phyloP scores from a whole-genome alignment of 2,329 filamentous ascomycete genomes.

The Helicocarpus griseus region DNA sequence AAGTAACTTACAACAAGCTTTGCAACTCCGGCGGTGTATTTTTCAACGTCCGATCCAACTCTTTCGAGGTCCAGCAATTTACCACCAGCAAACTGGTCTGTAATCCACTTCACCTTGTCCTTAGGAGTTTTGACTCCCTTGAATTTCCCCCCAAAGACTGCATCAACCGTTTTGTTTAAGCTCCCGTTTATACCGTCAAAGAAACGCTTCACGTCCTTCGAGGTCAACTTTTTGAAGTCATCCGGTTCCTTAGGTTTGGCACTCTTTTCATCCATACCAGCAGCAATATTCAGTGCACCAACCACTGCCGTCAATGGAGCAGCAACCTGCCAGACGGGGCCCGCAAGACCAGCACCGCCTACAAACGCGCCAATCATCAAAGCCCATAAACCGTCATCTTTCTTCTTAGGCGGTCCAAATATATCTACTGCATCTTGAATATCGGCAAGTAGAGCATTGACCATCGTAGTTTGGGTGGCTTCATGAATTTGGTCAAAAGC shows the following conservation, averaged over 20 bases:
- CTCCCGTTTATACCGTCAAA: neutral
- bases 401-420: neutral
- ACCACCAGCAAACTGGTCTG: neutral
- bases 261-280: neutral
- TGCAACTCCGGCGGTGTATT: neutral
- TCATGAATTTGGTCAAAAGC: neutral
- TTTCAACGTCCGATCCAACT: neutral
- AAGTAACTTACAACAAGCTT: slow-evolving; percentile 2
- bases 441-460: neutral
- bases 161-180: neutral
- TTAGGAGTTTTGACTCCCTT: neutral
- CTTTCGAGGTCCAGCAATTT: neutral
- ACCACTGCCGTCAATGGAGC: neutral
- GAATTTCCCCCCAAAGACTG: slow-evolving; percentile 1
- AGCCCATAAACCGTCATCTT: neutral
- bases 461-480: neutral
- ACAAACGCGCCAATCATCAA: slow-evolving; percentile 5
- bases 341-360: neutral
- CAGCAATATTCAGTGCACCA: slow-evolving; percentile 3
- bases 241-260: neutral
- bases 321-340: slow-evolving; percentile 2
- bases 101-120: neutral
- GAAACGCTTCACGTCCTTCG: neutral
- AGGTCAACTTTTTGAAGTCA: neutral
- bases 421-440: slow-evolving; percentile 1